phyloP scores from a whole-genome alignment of 2,329 filamentous ascomycete genomes.

The Aspergillus costaricaensis region DNA sequence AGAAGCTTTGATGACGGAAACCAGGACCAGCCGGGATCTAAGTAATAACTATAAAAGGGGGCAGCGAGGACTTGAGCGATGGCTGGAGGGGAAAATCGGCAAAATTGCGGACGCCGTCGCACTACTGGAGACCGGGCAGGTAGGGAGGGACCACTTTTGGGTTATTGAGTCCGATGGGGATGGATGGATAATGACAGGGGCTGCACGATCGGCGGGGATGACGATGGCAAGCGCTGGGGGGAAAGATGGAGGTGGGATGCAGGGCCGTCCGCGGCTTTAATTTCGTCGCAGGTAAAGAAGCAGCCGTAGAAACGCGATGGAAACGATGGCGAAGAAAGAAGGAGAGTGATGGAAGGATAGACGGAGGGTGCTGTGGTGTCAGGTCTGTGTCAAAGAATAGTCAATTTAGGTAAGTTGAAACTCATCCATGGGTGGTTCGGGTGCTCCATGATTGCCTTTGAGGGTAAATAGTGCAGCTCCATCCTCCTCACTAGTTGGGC shows the following conservation, averaged over 20 bases:
- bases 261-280: conserved; percentile 5
- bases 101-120: conserved; percentile 11
- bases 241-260: conserved; percentile 4
- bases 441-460: neutral
- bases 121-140: conserved; percentile 13
- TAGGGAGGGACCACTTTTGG: conserved; percentile 18
- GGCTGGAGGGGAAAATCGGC: conserved; percentile 7
- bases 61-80: neutral
- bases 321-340: neutral
- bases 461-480: conserved; percentile 2
- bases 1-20: conserved; percentile 20
- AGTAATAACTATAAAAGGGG: neutral
- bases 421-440: neutral
- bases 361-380: neutral
- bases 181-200: conserved; percentile 21
- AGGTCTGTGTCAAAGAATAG: neutral
- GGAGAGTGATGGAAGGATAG: neutral
- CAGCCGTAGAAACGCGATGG: neutral
- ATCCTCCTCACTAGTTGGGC: neutral
- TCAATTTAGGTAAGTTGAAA: neutral
- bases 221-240: conserved; percentile 13
- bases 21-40: conserved; percentile 34
- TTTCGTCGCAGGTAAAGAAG: neutral
- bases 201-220: conserved; percentile 20
- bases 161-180: conserved; percentile 13